A percentile compares a stretch with the other conserved stretches of the same genome.
Evolutionary conservation across 371 early-diverging fungal species (phyloP).

Genomic region (Haplosporangium sp.): DNA sequence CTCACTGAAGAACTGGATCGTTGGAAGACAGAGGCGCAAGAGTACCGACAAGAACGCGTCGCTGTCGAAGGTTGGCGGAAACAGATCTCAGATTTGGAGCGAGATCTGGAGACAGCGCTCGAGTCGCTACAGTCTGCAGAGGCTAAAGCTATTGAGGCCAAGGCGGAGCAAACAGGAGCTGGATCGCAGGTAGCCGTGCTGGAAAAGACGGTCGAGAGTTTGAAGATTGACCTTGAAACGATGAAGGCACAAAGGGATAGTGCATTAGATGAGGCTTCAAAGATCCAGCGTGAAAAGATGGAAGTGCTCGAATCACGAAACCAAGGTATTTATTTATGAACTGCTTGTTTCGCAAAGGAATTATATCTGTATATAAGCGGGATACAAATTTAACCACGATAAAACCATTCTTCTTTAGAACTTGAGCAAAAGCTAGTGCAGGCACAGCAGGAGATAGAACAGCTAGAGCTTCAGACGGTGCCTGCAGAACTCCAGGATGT

Average conservation of each 20-base stretch:
- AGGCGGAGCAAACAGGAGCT: constrained; percentile 14
- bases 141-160: constrained; percentile 18
- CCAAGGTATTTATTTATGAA: constrained; percentile 9
- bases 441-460: constrained; percentile 44
- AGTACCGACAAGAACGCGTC: constrained; percentile 14
- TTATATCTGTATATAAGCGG: no score
- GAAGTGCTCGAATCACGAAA: constrained; percentile 13
- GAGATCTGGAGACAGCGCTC: constrained; percentile 43
- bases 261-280: neutral
- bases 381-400: no score
- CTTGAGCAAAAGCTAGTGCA: constrained; percentile 28
- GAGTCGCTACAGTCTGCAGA: constrained; percentile 37
- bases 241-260: constrained; percentile 8
- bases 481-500: constrained; percentile 50
- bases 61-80: constrained; percentile 26
- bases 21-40: constrained; percentile 31
- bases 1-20: constrained; percentile 42
- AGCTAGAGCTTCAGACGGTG: constrained; percentile 37
- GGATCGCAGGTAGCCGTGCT: neutral
- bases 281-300: constrained; percentile 6
- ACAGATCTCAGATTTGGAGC: constrained; percentile 36
- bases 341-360: no score
- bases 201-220: constrained; percentile 12
- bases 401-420: constrained; percentile 5
- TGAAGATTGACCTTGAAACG: constrained; percentile 15